Conservation (phyloP, 768 basidiomycete genomes). For the Lactarius akahatsu region DNA sequence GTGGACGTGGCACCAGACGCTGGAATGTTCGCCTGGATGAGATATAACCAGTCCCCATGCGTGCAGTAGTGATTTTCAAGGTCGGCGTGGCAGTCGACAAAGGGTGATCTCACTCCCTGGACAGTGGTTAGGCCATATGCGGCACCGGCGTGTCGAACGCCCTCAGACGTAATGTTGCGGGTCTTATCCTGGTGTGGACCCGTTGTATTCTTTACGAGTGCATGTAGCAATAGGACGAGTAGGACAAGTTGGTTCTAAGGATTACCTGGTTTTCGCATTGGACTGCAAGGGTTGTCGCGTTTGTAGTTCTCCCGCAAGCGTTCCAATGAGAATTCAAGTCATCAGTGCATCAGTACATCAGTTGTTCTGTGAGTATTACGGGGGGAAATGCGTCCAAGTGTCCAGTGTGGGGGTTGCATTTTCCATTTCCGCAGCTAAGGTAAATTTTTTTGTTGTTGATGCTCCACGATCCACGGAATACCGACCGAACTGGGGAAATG, state of each 20-base stretch:
- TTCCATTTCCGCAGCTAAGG: constrained; percentile 16
- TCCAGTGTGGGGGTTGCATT: not conserved
- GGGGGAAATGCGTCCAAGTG: not conserved
- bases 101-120: constrained; percentile 33
- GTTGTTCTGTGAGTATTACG: not conserved
- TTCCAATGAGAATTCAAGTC: not conserved
- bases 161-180: constrained; percentile 1
- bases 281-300: not conserved
- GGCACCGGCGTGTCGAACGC: not conserved
- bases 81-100: constrained; percentile 16
- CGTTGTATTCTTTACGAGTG: not conserved
- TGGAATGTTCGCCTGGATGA: not conserved
- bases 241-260: not conserved
- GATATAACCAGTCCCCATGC: not conserved
- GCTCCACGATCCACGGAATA: constrained; percentile 24
- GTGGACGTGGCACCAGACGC: not conserved
- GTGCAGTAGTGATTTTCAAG: not conserved
- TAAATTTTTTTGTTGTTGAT: constrained; percentile 12
- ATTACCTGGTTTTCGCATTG: not conserved
- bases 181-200: constrained; percentile 2
- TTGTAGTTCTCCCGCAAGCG: not conserved
- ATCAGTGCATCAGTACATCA: not conserved
- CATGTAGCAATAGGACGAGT: not conserved
- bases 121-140: constrained; percentile 37
- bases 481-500: not conserved